Evolutionary conservation across 331 rosid species (phyloP).

Genomic region (Dryas integrifolia): DNA sequence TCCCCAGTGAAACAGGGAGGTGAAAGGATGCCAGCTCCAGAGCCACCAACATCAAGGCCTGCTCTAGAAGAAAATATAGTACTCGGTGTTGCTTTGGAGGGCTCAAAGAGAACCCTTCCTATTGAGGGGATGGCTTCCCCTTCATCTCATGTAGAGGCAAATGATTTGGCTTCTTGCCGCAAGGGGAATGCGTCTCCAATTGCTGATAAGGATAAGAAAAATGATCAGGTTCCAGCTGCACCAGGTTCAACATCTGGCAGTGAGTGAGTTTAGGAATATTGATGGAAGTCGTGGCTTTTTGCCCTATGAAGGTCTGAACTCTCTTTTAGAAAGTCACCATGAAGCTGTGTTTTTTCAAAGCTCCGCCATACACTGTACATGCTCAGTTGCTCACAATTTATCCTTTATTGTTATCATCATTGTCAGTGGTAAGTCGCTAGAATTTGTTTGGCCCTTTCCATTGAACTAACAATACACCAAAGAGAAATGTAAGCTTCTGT

Average conservation of each 20-base stretch:
- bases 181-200: conserved; percentile 55
- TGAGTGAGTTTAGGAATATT: conserved; percentile 25
- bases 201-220: conserved; percentile 49
- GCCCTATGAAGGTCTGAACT: conserved; percentile 1
- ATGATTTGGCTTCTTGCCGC: conserved; percentile 53
- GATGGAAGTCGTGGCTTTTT: conserved; percentile 14
- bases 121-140: conserved; percentile 50
- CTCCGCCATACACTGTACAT: conserved; percentile 21
- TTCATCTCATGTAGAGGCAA: conserved; percentile 39
- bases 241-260: conserved; percentile 34
- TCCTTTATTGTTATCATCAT: neutral
- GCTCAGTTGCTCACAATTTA: neutral
- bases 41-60: conserved; percentile 42
- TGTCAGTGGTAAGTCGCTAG: neutral
- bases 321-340: conserved; percentile 13
- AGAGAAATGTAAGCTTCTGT: conserved; percentile 12
- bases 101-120: conserved; percentile 93
- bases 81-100: conserved; percentile 89
- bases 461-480: conserved; percentile 20
- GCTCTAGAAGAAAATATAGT: conserved; percentile 77
- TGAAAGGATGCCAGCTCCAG: conserved; percentile 47
- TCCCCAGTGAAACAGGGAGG: conserved; percentile 47
- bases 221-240: conserved; percentile 41
- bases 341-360: conserved; percentile 24
- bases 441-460: conserved; percentile 21